A percentile compares a stretch with the other conserved stretches of the same genome.
phyloP scores from a whole-genome alignment of 768 basidiomycete genomes.

The Mycena capillaripes region DNA sequence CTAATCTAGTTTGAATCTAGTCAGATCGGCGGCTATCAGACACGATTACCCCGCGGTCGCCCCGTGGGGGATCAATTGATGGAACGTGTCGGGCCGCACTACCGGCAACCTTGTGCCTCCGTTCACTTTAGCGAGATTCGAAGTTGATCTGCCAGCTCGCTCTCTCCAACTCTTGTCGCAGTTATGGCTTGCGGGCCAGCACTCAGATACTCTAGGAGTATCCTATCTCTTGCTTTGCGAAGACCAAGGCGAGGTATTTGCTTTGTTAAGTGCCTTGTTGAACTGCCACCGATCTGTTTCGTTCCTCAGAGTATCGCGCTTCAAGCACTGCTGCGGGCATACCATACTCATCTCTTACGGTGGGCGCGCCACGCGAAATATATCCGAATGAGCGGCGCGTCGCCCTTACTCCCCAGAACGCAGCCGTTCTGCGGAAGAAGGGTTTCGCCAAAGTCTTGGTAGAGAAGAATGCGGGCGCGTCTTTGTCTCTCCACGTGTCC shows the following conservation, averaged over 20 bases:
- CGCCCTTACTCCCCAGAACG: constrained; percentile 85
- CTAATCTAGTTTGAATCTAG: too few relatives aligned
- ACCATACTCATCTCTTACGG: constrained; percentile 79
- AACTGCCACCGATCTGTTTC: neutral
- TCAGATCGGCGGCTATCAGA: too few relatives aligned
- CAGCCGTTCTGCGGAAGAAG: constrained; percentile 82
- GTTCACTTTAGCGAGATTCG: constrained; percentile 14
- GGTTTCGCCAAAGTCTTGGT: constrained; percentile 83
- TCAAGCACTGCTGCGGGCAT: constrained; percentile 46
- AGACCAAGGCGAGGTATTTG: constrained; percentile 27
- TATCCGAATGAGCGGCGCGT: constrained; percentile 87
- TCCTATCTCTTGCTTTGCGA: constrained; percentile 31
- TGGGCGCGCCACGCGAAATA: constrained; percentile 84
- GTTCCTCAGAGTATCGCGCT: constrained; percentile 20
- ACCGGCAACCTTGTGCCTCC: neutral
- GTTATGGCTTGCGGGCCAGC: constrained; percentile 32
- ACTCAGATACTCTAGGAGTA: constrained; percentile 17
- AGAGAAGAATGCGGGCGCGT: constrained; percentile 56
- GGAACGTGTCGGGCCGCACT: neutral
- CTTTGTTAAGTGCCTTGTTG: neutral
- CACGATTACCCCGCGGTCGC: too few relatives aligned
- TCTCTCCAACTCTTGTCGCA: constrained; percentile 4
- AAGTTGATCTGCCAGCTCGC: constrained; percentile 34
- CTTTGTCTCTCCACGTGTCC: neutral
- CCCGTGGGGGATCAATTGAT: neutral